A percentile compares a stretch with the other conserved stretches of the same genome.
phyloP scores from a whole-genome alignment of 306 rosid species.

The Acmispon strigosus region DNA sequence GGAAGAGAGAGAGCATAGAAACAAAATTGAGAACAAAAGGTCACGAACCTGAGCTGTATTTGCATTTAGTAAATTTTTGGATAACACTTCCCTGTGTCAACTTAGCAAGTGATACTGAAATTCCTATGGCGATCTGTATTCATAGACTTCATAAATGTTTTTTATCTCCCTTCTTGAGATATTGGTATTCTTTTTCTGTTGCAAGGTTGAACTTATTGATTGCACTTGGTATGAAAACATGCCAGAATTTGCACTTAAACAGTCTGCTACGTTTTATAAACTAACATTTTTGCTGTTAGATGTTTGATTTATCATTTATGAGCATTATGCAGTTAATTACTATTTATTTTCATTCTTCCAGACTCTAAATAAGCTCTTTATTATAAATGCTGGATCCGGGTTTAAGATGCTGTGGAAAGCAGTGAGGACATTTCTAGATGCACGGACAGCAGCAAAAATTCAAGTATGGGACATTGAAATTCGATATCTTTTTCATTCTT shows the following conservation, averaged over 20 bases:
- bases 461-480: slow-evolving; percentile 36
- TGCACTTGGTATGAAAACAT: neutral
- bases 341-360: slow-evolving; percentile 22
- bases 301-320: neutral
- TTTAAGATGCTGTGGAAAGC: slow-evolving; percentile 85
- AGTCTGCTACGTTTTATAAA: neutral
- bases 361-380: slow-evolving; percentile 70
- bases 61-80: neutral
- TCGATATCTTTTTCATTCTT: neutral
- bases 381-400: slow-evolving; percentile 86
- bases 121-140: neutral
- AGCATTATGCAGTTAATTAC: slow-evolving; percentile 1
- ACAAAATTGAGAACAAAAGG: neutral
- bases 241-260: neutral
- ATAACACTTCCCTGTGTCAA: neutral
- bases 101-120: neutral
- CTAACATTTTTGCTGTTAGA: neutral
- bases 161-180: neutral
- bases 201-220: slow-evolving; percentile 5
- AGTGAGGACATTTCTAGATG: slow-evolving; percentile 60
- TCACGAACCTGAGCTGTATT: neutral
- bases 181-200: neutral
- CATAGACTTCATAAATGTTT: neutral
- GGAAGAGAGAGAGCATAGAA: neutral
- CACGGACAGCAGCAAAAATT: slow-evolving; percentile 72